Percentiles rank a stretch among this genome's conserved stretches.
phyloP scores from a whole-genome alignment of 306 rosid genomes.

The Prosopis cineraria region DNA sequence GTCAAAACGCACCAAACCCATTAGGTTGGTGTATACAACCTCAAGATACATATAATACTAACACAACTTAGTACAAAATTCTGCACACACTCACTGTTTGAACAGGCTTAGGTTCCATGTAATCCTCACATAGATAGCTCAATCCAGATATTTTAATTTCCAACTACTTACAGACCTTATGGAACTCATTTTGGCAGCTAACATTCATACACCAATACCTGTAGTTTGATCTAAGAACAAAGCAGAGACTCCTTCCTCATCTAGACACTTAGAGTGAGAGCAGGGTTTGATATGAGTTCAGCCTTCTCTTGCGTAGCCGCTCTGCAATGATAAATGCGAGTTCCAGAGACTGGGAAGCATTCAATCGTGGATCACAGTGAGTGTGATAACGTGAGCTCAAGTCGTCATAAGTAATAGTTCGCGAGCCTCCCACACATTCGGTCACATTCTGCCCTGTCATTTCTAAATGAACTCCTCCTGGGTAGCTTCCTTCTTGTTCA shows the following conservation, averaged over 20 bases:
- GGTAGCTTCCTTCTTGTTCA: constrained; percentile 57
- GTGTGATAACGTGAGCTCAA: constrained; percentile 63
- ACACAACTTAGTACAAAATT: background rate
- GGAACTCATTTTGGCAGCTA: background rate
- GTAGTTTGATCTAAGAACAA: constrained; percentile 5
- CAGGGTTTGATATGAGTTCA: constrained; percentile 32
- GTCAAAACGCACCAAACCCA: too few species aligned
- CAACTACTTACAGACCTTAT: background rate
- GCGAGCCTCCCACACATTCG: constrained; percentile 59
- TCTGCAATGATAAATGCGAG: constrained; percentile 52
- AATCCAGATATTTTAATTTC: background rate
- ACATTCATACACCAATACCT: background rate
- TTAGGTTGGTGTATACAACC: too few species aligned
- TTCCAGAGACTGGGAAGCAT: constrained; percentile 62
- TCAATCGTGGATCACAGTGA: constrained; percentile 59
- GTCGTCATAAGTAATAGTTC: constrained; percentile 54
- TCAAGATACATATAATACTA: background rate
- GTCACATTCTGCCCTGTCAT: constrained; percentile 63
- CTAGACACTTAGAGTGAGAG: constrained; percentile 23
- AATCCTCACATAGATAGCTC: background rate
- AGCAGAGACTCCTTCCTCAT: background rate
- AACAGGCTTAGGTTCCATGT: background rate
- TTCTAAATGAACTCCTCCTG: constrained; percentile 60
- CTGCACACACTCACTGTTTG: background rate
- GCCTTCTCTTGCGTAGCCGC: constrained; percentile 56